Conservation (phyloP, 2,329 filamentous ascomycete species). For the Exserohilum rostratum region DNA sequence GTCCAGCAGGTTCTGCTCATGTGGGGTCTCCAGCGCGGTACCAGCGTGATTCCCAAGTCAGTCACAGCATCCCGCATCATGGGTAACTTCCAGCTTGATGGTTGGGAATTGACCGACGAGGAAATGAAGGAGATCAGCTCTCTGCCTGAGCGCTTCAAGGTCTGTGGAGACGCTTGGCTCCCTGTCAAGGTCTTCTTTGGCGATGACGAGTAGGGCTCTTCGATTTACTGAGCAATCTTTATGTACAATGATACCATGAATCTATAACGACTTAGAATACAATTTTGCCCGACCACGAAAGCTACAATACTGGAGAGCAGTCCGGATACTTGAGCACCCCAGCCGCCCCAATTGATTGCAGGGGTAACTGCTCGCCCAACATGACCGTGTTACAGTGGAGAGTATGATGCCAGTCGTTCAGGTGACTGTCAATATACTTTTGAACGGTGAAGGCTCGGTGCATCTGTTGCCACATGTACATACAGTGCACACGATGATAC, state of each 20-base stretch:
- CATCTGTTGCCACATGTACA: neutral
- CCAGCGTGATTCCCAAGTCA: constrained; percentile 85
- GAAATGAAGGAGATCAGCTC: constrained; percentile 72
- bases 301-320: neutral
- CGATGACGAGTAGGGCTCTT: constrained; percentile 69
- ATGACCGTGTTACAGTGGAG: no score
- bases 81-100: constrained; percentile 75
- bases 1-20: constrained; percentile 77
- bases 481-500: neutral
- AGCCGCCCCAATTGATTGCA: no score
- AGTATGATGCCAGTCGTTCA: no score
- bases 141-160: constrained; percentile 75
- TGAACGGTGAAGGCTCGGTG: neutral
- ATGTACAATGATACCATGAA: constrained; percentile 20
- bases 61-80: constrained; percentile 76
- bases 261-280: constrained; percentile 7
- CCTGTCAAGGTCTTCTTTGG: constrained; percentile 83
- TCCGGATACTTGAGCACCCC: no score
- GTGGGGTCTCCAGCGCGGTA: constrained; percentile 82
- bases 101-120: constrained; percentile 73
- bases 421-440: neutral
- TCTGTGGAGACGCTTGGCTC: constrained; percentile 73
- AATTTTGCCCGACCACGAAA: neutral
- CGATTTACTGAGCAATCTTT: neutral
- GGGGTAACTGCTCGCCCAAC: no score